A percentile compares a stretch with the other conserved stretches of the same genome.
phyloP scores from a whole-genome alignment of 345 rosid genomes.

The Diplotaxis tenuifolia region DNA sequence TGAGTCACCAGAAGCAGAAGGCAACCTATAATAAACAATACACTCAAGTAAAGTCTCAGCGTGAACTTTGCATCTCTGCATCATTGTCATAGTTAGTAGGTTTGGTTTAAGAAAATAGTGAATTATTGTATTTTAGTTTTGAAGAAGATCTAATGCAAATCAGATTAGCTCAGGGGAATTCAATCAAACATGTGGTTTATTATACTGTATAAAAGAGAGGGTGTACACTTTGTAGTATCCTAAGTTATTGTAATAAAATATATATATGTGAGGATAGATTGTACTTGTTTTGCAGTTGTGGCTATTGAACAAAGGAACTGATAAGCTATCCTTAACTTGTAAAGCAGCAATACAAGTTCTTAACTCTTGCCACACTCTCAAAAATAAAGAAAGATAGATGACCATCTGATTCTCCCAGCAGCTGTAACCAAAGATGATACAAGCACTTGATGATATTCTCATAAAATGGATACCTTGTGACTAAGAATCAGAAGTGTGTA shows the following conservation, averaged over 20 bases:
- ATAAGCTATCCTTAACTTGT: constrained; percentile 73
- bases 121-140: not conserved
- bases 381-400: constrained; percentile 66
- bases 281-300: constrained; percentile 56
- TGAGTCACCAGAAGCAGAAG: constrained; percentile 16
- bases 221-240: constrained; percentile 1
- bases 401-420: constrained; percentile 77
- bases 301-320: constrained; percentile 81
- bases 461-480: not conserved
- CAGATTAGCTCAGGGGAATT: not conserved
- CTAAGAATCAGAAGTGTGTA: constrained; percentile 20
- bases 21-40: not conserved
- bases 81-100: constrained; percentile 16
- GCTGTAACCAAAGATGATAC: constrained; percentile 40
- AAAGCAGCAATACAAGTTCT: constrained; percentile 67
- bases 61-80: not conserved
- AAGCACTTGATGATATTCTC: not conserved
- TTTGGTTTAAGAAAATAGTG: not conserved
- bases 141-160: not conserved
- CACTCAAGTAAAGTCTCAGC: not conserved
- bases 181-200: constrained; percentile 1
- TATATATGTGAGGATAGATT: constrained; percentile 17
- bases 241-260: constrained; percentile 7
- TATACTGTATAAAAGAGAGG: not conserved
- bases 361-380: constrained; percentile 93